A percentile compares a stretch with the other conserved stretches of the same genome.
These are phyloP conservation scores for Brassica carinata DNA, from an alignment of 345 rosid genomes.

Conservation along the genomic window DNA sequence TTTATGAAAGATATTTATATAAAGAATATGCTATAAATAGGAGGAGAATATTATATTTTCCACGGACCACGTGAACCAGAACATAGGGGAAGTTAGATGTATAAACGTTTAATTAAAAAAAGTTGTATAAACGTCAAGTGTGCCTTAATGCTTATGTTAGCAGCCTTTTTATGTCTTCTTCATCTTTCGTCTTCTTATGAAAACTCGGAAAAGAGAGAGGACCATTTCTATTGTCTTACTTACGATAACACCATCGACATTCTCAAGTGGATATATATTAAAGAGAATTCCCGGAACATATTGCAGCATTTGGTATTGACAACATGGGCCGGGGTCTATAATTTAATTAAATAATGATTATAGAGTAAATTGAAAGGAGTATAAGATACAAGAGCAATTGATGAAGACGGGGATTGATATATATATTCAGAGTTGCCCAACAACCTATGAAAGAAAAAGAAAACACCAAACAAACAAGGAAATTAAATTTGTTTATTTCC, in stretches of 20 bases:
- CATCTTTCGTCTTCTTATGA: constrained; percentile 14
- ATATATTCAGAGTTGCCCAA: constrained; percentile 36
- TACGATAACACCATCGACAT: constrained; percentile 6
- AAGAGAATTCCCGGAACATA: constrained; percentile 6
- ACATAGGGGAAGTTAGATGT: constrained; percentile 1
- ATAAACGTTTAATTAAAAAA: too few relatives aligned
- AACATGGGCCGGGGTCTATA: constrained; percentile 14
- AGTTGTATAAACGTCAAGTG: constrained; percentile 37
- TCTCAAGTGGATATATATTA: constrained; percentile 11
- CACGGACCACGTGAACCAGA: constrained; percentile 23
- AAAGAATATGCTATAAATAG: background rate
- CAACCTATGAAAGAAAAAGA: constrained; percentile 2
- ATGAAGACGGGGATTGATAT: constrained; percentile 19
- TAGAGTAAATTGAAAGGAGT: background rate
- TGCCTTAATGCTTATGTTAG: constrained; percentile 38
- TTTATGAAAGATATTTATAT: constrained; percentile 1
- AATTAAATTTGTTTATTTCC: background rate
- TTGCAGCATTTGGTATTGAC: constrained; percentile 35
- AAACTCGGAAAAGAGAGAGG: background rate
- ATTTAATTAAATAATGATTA: background rate
- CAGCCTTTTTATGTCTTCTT: constrained; percentile 14
- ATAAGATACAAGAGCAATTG: background rate
- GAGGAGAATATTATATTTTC: background rate
- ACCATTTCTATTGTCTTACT: constrained; percentile 1
- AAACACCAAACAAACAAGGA: background rate